Base-by-base conservation (phyloP, 345 rosid species). In the Acer negundo region DNA sequence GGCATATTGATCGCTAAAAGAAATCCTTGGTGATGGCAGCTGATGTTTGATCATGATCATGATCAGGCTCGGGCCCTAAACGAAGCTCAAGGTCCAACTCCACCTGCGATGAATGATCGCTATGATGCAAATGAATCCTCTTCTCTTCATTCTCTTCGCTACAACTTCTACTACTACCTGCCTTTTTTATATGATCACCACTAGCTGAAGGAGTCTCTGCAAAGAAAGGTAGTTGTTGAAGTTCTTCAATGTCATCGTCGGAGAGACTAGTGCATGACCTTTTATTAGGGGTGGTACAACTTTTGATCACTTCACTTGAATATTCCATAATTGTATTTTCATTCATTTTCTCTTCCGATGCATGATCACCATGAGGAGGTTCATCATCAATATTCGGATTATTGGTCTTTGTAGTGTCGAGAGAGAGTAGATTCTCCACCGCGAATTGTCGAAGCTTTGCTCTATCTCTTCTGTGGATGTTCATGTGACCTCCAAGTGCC, bases 401-500 rank as follows among this genome's bases (percentile, higher is more conserved):
- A 38, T 68, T 55, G 1, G 56, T 40, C 49, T 38, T 72, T 1
- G 76, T 56, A 26, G 72, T 77, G 56, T 83, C 83, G 71, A 78
- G 70, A 44, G 90, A 74, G 10, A 78, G 81, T 2, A 76, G 64
- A 62, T 67, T 82, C 70, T 85, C 84, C 19, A 80, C 80, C 11
- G 68, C 35, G n/a, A 81, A 81, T 65, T 83, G 79, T 70, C 84
- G 81, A 7, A 77, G 81, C 75, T 81, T 89, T 64, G 90, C 89
- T 72, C 91, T 86, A 76, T 89, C 95, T 80, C 76, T 84, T 72
- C 95, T 79, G 69, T 91, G 95, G 74, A 91, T 81, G 64, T 91
- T 90, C 94, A 90, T 90, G 75, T 90, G 94, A 10, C 94, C 94
- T 17, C 94, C 94, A 1, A 90, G 83, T 11, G 94, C 94, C 62